phyloP scores from a whole-genome alignment of 148 eudicot species.

The Suaeda aralocaspica region DNA sequence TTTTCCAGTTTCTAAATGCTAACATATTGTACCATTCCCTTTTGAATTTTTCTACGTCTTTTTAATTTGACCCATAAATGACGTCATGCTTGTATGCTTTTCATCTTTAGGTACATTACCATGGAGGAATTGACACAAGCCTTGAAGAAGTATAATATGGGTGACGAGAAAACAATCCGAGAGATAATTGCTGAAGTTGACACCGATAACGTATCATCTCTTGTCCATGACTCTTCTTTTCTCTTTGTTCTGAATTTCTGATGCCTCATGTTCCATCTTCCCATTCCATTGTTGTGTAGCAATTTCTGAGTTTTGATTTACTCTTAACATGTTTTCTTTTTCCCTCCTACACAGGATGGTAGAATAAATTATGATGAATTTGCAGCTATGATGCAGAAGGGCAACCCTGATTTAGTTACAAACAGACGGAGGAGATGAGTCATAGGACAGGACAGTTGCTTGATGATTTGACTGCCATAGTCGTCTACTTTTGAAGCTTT shows the following conservation, averaged over 20 bases:
- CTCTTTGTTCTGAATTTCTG: neutral
- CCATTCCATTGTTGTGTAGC: neutral
- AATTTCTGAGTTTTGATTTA: neutral
- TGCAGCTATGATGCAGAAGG: constrained; percentile 96
- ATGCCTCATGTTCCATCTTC: neutral
- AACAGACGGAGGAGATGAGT: constrained; percentile 62
- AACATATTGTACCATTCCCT: too few species aligned
- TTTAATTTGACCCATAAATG: neutral
- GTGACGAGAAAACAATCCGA: constrained; percentile 79
- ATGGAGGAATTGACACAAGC: constrained; percentile 85
- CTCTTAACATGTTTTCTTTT: neutral
- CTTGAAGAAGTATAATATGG: constrained; percentile 88
- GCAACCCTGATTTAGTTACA: constrained; percentile 62
- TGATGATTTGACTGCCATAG: neutral
- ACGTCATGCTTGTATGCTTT: constrained; percentile 10
- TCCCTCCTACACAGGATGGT: constrained; percentile 62
- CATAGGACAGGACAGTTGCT: neutral
- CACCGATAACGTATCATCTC: constrained; percentile 66
- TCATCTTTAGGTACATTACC: constrained; percentile 66
- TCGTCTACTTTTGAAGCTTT: neutral
- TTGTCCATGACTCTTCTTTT: constrained; percentile 13
- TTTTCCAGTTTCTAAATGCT: neutral
- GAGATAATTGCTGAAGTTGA: constrained; percentile 96
- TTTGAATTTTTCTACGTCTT: neutral
- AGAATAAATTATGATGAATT: constrained; percentile 90